A percentile compares a stretch with the other conserved stretches of the same genome.
Evolutionary conservation across 2,329 filamentous ascomycete species (phyloP).

Genomic region (Orbilia oligospora): DNA sequence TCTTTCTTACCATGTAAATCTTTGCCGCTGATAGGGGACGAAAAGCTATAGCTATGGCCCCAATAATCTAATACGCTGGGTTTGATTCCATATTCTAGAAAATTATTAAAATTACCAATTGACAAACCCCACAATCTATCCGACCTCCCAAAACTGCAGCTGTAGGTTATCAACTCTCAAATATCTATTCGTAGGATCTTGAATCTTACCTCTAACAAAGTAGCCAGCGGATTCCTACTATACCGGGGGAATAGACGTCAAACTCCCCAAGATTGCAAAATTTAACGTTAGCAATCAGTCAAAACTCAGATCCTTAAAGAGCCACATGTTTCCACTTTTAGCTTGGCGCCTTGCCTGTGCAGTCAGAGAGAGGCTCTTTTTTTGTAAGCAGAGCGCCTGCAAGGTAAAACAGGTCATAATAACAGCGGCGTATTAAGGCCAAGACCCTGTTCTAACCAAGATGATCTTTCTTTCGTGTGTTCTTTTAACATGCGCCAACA

Average conservation of each 20-base stretch:
- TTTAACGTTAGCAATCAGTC: not conserved
- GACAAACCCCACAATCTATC: too few species aligned
- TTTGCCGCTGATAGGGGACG: not conserved
- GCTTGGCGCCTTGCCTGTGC: slow-evolving; percentile 33
- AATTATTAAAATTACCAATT: slow-evolving; percentile 6
- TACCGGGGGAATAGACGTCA: too few species aligned
- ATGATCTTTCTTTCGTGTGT: slow-evolving; percentile 1
- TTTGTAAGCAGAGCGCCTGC: slow-evolving; percentile 51
- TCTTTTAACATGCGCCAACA: slow-evolving; percentile 39
- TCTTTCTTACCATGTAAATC: not conserved
- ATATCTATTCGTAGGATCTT: not conserved
- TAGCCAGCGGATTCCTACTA: too few species aligned
- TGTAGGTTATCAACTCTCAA: not conserved
- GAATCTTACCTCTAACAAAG: not conserved
- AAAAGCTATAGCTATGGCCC: slow-evolving; percentile 2
- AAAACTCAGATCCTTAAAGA: slow-evolving; percentile 34
- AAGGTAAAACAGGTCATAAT: slow-evolving; percentile 1
- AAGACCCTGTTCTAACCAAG: slow-evolving; percentile 13
- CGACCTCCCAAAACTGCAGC: slow-evolving; percentile 12
- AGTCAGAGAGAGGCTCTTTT: slow-evolving; percentile 30
- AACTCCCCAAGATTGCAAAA: not conserved
- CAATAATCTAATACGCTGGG: not conserved
- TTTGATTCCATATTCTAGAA: not conserved
- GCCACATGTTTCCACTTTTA: slow-evolving; percentile 32
- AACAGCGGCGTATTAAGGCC: slow-evolving; percentile 32